Base-by-base conservation (phyloP, 805 yeast species). In the Wickerhamiella sergipiensis region DNA sequence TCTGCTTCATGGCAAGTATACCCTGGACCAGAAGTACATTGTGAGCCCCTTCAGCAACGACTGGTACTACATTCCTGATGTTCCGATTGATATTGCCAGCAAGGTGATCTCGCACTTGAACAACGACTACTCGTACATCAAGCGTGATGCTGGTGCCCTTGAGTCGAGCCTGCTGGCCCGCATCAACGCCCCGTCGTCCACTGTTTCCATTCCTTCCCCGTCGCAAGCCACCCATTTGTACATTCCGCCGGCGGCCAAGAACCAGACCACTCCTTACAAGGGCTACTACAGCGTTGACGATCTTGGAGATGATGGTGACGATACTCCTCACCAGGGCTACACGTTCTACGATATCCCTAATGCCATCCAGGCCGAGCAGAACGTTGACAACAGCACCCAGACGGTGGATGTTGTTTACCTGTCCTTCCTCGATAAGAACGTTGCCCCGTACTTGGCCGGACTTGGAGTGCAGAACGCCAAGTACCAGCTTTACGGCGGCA, bases 211-310 rank as follows among this genome's bases (percentile, higher is more conserved):
- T 10, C 48, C 50, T 4, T 6, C 42, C 3, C 40, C 40, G 7
- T 36, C 40, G 9, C 7, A 3, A 17, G 50, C 54, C 13, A 44
- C 50, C 2, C 8, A 36, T 23, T n/a, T 45, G 2, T 26, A 45
- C 17, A n/a, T 46, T 22, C 50, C 52, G 2, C 47, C 47, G 18
- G 36, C 29, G 17, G 33, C 40, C 18, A 13, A 7, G 12, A 9
- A 50, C 4, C 13, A 15, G 19, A 29, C 12, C 9, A 17, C 26
- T 15, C 19, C 19, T 17, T n/a, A n/a, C 40, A 36, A 36, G 19
- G 97, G 97, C 0, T 83, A 83, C 57, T 81, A 80, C 0, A 89
- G 97, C 0, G 61, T 66, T 46, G 97, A 90, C 61, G 97, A 88
- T 61, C 73, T 74, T 59, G 97, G 97, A 0, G 66, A 71, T 56